phyloP scores from a whole-genome alignment of 371 early-diverging fungal genomes.

The Rhizomucor pusillus region DNA sequence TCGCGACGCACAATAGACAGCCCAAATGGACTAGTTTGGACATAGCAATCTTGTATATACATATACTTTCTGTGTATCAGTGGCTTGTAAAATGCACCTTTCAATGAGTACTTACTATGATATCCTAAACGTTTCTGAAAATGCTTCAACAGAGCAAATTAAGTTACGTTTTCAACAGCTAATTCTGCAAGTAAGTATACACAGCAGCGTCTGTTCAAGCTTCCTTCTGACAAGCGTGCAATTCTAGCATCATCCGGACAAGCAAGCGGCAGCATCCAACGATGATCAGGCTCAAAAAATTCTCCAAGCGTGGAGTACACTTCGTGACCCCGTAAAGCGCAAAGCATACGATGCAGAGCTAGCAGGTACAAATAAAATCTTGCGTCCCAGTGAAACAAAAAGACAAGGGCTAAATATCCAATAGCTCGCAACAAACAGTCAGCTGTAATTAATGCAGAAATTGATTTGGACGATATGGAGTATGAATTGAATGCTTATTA shows the following conservation, averaged over 20 bases:
- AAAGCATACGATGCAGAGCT: constrained; percentile 41
- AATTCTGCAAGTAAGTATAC: constrained; percentile 34
- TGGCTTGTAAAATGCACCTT: not conserved
- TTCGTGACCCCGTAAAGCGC: constrained; percentile 31
- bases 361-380: constrained; percentile 21
- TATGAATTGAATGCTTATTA: constrained; percentile 33
- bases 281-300: constrained; percentile 32
- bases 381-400: not conserved
- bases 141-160: constrained; percentile 38
- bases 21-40: not conserved
- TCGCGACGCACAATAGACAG: constrained; percentile 24
- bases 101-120: constrained; percentile 44
- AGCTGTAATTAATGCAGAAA: constrained; percentile 39
- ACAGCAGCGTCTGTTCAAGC: too few relatives aligned
- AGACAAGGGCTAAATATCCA: constrained; percentile 2
- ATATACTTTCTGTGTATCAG: not conserved
- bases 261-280: constrained; percentile 12
- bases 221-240: too few relatives aligned
- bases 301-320: constrained; percentile 45
- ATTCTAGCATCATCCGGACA: constrained; percentile 55
- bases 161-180: constrained; percentile 48
- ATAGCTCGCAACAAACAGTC: constrained; percentile 11
- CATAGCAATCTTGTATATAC: not conserved
- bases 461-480: constrained; percentile 47
- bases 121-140: constrained; percentile 34